Evolutionary conservation across 129 eudicot species (phyloP).

Genomic region (Escallonia herrerae): DNA sequence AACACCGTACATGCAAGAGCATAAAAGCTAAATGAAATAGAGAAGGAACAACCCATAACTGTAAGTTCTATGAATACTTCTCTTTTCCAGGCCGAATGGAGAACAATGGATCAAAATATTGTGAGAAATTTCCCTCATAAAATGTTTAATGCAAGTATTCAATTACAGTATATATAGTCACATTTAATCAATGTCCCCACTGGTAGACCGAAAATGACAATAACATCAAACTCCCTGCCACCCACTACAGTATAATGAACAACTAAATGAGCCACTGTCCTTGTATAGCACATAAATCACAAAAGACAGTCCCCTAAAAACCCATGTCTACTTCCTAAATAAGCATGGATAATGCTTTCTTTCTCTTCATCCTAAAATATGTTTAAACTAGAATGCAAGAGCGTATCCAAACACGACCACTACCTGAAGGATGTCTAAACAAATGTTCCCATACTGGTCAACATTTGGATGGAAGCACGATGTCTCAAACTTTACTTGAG

Average conservation of each 20-base stretch:
- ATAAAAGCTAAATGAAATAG: no score
- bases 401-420: neutral
- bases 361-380: no score
- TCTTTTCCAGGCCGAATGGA: neutral
- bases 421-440: constrained; percentile 90
- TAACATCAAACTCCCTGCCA: neutral
- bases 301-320: neutral
- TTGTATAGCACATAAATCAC: neutral
- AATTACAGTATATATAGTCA: neutral
- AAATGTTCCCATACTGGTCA: constrained; percentile 72
- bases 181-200: neutral
- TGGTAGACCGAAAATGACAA: neutral
- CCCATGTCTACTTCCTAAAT: neutral
- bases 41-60: no score
- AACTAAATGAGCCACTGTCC: neutral
- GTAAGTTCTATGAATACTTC: no score
- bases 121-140: neutral
- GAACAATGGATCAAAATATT: neutral
- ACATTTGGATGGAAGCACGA: constrained; percentile 87
- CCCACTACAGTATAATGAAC: neutral
- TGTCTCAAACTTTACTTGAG: constrained; percentile 80
- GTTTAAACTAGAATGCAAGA: no score
- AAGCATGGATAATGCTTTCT: no score
- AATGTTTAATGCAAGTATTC: neutral
- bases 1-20: no score